Evolutionary conservation across 768 basidiomycete genomes (phyloP).

Genomic region (Atractiella rhizophila): DNA sequence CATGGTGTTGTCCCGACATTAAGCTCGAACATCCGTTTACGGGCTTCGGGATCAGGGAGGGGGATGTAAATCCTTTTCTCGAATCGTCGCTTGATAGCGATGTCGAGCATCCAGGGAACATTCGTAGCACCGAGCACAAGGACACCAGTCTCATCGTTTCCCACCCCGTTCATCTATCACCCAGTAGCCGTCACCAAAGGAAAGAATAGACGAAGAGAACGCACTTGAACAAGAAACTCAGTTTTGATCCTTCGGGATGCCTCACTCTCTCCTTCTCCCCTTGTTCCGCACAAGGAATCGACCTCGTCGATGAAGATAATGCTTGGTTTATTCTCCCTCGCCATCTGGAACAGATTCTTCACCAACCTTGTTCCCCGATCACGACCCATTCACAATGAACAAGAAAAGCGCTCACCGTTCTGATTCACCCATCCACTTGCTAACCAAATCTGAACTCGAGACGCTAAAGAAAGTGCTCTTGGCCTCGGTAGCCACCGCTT

Average conservation of each 20-base stretch:
- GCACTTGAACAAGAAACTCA: conserved; percentile 31
- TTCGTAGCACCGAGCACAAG: conserved; percentile 93
- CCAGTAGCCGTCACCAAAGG: conserved; percentile 19
- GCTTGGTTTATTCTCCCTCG: conserved; percentile 79
- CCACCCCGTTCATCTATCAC: conserved; percentile 98
- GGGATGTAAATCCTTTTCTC: conserved; percentile 98
- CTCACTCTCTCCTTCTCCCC: conserved; percentile 91
- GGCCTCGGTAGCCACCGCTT: conserved; percentile 95
- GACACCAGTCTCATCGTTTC: conserved; percentile 87
- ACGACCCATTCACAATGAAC: background rate
- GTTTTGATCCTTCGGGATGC: conserved; percentile 94
- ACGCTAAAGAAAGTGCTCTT: conserved; percentile 98
- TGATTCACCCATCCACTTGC: conserved; percentile 98
- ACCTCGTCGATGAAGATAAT: conserved; percentile 99
- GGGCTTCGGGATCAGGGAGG: conserved; percentile 72
- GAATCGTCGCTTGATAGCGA: conserved; percentile 90
- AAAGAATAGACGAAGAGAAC: background rate
- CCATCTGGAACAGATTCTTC: conserved; percentile 85
- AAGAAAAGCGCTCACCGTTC: conserved; percentile 30
- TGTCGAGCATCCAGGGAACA: conserved; percentile 93
- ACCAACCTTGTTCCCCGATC: conserved; percentile 37
- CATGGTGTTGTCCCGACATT: conserved; percentile 85
- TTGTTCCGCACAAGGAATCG: conserved; percentile 77
- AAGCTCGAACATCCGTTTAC: conserved; percentile 85
- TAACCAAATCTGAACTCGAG: conserved; percentile 78